These are phyloP conservation scores for Hirschfeldia incana DNA, from an alignment of 345 rosid genomes.

Conservation along the genomic window DNA sequence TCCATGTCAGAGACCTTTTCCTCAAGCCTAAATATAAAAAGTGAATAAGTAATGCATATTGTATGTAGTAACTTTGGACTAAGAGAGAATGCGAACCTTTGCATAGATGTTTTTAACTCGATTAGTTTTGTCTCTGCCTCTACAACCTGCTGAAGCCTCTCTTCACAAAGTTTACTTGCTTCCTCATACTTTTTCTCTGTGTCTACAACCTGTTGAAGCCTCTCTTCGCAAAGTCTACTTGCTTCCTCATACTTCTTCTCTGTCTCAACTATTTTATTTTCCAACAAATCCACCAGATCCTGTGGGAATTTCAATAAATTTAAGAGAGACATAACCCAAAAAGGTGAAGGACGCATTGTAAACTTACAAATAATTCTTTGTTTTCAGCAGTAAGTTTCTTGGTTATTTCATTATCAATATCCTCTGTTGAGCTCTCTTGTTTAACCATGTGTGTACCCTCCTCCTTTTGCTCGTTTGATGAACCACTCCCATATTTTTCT, in stretches of 20 bases:
- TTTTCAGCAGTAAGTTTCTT: constrained; percentile 75
- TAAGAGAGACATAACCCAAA: constrained; percentile 15
- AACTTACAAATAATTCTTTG: constrained; percentile 70
- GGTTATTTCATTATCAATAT: constrained; percentile 52
- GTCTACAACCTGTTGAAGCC: constrained; percentile 52
- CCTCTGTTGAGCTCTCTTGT: constrained; percentile 21
- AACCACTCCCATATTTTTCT: constrained; percentile 63
- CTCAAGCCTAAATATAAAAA: constrained; percentile 57
- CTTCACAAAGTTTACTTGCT: constrained; percentile 70
- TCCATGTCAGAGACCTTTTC: constrained; percentile 87
- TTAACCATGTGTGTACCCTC: constrained; percentile 18
- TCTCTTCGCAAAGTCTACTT: constrained; percentile 68
- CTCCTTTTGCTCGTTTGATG: constrained; percentile 22
- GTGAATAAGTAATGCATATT: constrained; percentile 7
- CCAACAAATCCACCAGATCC: constrained; percentile 69
- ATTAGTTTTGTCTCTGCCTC: constrained; percentile 61
- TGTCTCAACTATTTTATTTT: constrained; percentile 72
- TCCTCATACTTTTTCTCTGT: constrained; percentile 61
- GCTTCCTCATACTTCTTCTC: constrained; percentile 84
- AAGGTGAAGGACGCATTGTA: neutral
- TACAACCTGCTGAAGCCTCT: constrained; percentile 59
- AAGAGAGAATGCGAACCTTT: constrained; percentile 35
- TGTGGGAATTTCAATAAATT: constrained; percentile 29
- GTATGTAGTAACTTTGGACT: constrained; percentile 43
- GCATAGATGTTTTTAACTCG: constrained; percentile 82